Conservation (phyloP, 1,139 yeast genomes). For the Kurtzmaniella natalensis region DNA sequence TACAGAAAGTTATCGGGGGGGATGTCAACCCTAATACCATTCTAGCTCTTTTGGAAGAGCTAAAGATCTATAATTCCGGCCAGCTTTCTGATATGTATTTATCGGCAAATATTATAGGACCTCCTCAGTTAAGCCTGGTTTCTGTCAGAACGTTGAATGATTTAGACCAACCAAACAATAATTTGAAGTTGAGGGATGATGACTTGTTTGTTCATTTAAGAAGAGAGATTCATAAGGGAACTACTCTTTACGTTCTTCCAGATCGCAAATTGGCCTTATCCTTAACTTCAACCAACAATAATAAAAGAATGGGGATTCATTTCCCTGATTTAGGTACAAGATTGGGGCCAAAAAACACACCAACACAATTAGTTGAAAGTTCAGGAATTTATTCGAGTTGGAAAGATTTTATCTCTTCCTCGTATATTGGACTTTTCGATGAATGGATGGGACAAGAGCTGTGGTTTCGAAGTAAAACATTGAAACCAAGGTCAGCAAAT, state of each 20-base stretch:
- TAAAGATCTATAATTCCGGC: constrained; percentile 23
- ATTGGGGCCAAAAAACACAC: constrained; percentile 22
- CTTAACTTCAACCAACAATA: constrained; percentile 3
- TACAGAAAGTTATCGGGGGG: not conserved
- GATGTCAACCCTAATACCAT: constrained; percentile 14
- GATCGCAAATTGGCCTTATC: constrained; percentile 5
- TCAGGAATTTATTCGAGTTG: not conserved
- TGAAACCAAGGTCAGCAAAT: not conserved
- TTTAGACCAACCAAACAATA: constrained; percentile 9
- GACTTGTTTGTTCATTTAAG: constrained; percentile 31
- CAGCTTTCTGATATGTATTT: constrained; percentile 25
- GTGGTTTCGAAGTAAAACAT: constrained; percentile 12
- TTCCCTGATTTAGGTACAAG: constrained; percentile 38
- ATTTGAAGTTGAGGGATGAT: too few relatives aligned
- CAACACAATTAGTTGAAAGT: not conserved
- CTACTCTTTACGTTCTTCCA: constrained; percentile 25
- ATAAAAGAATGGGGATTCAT: constrained; percentile 36
- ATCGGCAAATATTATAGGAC: constrained; percentile 28
- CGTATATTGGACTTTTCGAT: constrained; percentile 14
- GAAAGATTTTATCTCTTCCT: not conserved
- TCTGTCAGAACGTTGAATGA: constrained; percentile 18
- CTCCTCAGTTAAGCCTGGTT: constrained; percentile 15
- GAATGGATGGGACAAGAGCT: constrained; percentile 12
- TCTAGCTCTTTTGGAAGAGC: constrained; percentile 15
- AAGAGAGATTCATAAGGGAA: constrained; percentile 3